Base-by-base conservation (phyloP, 345 rosid species). In the Conringia planisiliqua region DNA sequence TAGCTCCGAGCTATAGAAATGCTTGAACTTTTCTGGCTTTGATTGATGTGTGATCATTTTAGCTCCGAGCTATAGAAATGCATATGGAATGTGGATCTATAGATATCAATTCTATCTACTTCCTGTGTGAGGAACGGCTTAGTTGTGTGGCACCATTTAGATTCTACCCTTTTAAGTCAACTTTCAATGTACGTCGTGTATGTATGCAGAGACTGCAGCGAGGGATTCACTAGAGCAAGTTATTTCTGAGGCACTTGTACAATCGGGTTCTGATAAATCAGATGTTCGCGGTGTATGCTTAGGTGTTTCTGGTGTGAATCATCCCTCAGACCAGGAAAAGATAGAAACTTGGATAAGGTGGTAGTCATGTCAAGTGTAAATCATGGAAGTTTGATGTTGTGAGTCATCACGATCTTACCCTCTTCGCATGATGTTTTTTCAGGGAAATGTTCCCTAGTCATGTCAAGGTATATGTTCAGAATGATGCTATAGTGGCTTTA, bases 231-330 rank as follows among this genome's bases (percentile, higher is more conserved):
- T 94, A 69, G 97, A 91, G 84, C 82, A 86, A 54, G 93, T 94
- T 71, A 90, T 94, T 83, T 86, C 89, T 4, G 93, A 90, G 72
- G 92, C 92, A 24, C 96, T 94, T 78, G 78, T 71, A 55, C 83
- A 85, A 59, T 80, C 95, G 10, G 93, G 89, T 58, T 89, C 85
- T 35, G 82, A 68, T 62, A 81, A 86, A 59, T 85, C 93, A 57
- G 84, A 85, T 24, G 97, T 94, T 40, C 83, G 82, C 3, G 92
- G 93, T 79, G 96, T 94, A 60, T 94, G 97, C 80, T 86, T 94
- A 74, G 96, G 93, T 3, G 94, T 95, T 52, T 90, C 99, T 51
- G 99, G 98, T 74, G 99, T 95, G 27, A 90, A 95, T 70, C 97
- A 90, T 79, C 91, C 94, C 48, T 85, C 92, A 4, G 98, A 95